Evolutionary conservation across 768 basidiomycete genomes (phyloP), one percentile per base, ranked within the genome.

Genomic region (Glaciozyma antarctica): DNA sequence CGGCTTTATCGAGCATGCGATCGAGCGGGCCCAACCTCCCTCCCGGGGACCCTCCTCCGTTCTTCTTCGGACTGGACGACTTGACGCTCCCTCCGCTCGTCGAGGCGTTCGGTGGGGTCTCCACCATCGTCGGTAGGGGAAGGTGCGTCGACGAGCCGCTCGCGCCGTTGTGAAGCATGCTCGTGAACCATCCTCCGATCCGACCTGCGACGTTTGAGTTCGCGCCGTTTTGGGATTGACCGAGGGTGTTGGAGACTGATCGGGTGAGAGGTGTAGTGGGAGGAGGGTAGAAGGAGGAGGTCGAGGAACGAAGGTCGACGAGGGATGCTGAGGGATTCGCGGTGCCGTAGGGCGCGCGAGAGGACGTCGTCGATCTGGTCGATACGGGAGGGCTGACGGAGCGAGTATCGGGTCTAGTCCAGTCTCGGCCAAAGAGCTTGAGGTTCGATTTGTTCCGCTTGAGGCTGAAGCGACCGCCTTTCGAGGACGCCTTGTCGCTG

Each of bases 1-100:
- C 84, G 4, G 87, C 88, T 75, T 87, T 88, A 78, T 88, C 88
- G 54, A 72, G 84, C 16, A 87, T 88, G 74, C 87, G 87, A 79
- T 89, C 87, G 44, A 72, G 57, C 44, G 66, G 71, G n/a, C 67
- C 67, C 30, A 71, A 51, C 21, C 66, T 49, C 12, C 58, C 47
- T 30, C 34, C 58, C 5, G 52, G 28, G 28, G 48, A 60, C 54
- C 21, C 61, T 16, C 63, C 30, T 0, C 32, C 49, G 13, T 58
- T 66, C 53, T 65, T 64, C 32, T 59, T 59, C 38, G 38, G 38
- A 41, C 38, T 41, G 30, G 69, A 61, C 13, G 63, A 65, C 3
- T 24, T 21, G 28, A 26, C 22, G 9, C 41, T 47, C 24, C 21
- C 38, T 41, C 12, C 38, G 38, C 13, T 41, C 38, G 38, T 41